Evolutionary conservation across 495 filamentous ascomycete species (phyloP), one percentile per base, ranked within the genome.

Genomic region (Trichoderma virens): DNA sequence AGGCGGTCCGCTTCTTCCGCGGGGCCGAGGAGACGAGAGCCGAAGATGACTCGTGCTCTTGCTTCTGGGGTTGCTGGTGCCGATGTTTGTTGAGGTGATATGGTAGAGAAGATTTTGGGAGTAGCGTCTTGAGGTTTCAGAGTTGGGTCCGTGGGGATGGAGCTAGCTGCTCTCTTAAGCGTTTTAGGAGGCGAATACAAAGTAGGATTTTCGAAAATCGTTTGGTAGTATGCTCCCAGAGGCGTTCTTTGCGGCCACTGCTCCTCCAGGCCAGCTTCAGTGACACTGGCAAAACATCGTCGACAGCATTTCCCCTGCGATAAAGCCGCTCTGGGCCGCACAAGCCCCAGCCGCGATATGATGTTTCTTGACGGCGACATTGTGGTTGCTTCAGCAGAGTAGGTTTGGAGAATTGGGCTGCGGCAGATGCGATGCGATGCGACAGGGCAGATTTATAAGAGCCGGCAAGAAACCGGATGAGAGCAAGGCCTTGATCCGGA

Each of bases 11-110:
- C 88, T 78, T 70, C 84, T 83, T 66, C 90, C 84, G 62, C 88
- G 5, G 78, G 77, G 39, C 78, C 90, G 47, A 87, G 87, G 65
- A 93, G 81, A 35, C 83, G 85, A 25, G 87, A 87, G 34, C 89
- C 89, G 72, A 97, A 95, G 65, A 94, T 79, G 72, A 93, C 83
- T 64, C 85, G 86, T 81, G 75, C 80, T 81, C 75, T 86, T 74
- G 73, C 78, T 70, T 67, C 79, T 73, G 65, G 75, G 74, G 68
- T 78, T 70, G 73, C 66, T 28, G 71, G 69, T 60, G 67, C 59
- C 62, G 79, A 67, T 27, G 66, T 60, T 62, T 65, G 60, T 63
- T 34, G 64, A 43, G 59, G 59, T 51, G 65, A 68, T 70, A 4
- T 69, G 60, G 27, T 62, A 38, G 69, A 25, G 65, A 72, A 20